A percentile compares a stretch with the other conserved stretches of the same genome.
phyloP scores from a whole-genome alignment of 2,329 filamentous ascomycete genomes.

The Xylaria sp. region DNA sequence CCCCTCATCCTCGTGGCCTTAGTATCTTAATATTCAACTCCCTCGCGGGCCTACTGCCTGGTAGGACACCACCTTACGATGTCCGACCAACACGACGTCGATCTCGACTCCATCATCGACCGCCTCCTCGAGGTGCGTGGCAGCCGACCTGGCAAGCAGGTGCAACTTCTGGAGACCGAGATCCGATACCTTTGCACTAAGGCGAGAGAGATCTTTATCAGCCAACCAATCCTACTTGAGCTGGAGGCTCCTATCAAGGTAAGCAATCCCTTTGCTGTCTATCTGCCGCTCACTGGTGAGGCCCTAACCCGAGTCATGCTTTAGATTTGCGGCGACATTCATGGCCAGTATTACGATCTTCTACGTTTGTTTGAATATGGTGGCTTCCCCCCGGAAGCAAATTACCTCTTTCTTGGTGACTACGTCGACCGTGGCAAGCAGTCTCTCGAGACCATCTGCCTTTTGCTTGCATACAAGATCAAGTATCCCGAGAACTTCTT shows the following conservation, averaged over 20 bases:
- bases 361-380: conserved; percentile 98
- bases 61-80: conserved; percentile 59
- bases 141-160: conserved; percentile 97
- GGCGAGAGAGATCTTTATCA: conserved; percentile 99
- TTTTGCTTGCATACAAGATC: conserved; percentile 95
- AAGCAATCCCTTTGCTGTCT: conserved; percentile 48
- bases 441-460: conserved; percentile 90
- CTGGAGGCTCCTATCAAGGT: conserved; percentile 99
- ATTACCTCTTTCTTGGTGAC: conserved; percentile 97
- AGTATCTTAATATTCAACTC: conserved; percentile 40
- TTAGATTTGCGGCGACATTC: conserved; percentile 98
- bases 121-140: conserved; percentile 96
- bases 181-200: conserved; percentile 98
- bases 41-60: conserved; percentile 55
- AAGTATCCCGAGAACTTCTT: conserved; percentile 99
- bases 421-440: conserved; percentile 98
- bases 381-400: conserved; percentile 96
- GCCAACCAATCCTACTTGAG: conserved; percentile 96
- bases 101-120: conserved; percentile 99
- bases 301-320: conserved; percentile 22
- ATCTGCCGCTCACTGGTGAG: too few relatives aligned
- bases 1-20: conserved; percentile 39
- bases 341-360: conserved; percentile 98
- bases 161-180: conserved; percentile 94
- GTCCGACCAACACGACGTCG: conserved; percentile 84